Conservation (phyloP, 331 rosid species). For the Cydonia oblonga region DNA sequence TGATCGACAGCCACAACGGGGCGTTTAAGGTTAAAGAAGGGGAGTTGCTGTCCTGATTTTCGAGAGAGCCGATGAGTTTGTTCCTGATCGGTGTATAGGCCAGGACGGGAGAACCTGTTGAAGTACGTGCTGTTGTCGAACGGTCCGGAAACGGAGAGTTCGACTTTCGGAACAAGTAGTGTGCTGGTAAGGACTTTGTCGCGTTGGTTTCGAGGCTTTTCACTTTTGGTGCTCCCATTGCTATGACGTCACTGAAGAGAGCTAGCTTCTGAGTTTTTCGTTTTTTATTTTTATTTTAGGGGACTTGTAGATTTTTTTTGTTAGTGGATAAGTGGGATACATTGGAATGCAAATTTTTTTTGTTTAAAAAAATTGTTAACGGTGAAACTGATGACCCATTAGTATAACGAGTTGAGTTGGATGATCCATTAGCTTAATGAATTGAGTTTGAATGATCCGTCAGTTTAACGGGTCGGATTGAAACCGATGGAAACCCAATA, state of each 20-base stretch:
- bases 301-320: neutral
- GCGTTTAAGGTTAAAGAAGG: constrained; percentile 62
- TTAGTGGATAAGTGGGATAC: neutral
- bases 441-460: too few relatives aligned
- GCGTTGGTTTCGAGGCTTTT: constrained; percentile 38
- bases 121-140: constrained; percentile 83
- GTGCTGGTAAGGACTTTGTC: constrained; percentile 76
- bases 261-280: constrained; percentile 32
- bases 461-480: too few relatives aligned
- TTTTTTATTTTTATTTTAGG: neutral
- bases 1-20: constrained; percentile 69
- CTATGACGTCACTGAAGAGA: constrained; percentile 52
- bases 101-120: constrained; percentile 61
- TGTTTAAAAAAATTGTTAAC: too few relatives aligned
- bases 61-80: constrained; percentile 49
- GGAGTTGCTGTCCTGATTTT: constrained; percentile 61
- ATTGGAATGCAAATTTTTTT: too few relatives aligned
- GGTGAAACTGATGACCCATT: too few relatives aligned
- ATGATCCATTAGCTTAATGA: too few relatives aligned
- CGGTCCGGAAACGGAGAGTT: constrained; percentile 57
- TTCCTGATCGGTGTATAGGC: constrained; percentile 63
- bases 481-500: too few relatives aligned
- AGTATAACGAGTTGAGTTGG: too few relatives aligned
- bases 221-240: constrained; percentile 51
- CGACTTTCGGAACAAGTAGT: constrained; percentile 52